Conservation (phyloP, 805 yeast species). For the Cyberlindnera subsufficiens region DNA sequence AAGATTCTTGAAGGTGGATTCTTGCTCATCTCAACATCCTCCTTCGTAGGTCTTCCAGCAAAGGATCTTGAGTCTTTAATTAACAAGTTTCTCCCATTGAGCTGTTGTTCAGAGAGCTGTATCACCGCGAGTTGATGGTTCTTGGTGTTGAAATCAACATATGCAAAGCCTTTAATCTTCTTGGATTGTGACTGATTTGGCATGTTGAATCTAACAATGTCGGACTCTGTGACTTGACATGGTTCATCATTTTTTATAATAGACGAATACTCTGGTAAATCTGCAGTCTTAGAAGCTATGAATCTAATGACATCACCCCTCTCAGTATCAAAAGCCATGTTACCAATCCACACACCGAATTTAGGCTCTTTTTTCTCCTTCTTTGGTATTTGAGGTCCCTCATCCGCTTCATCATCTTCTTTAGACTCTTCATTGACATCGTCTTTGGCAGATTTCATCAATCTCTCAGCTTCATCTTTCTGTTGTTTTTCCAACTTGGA, state of each 20-base stretch:
- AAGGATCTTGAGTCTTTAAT: slow-evolving; percentile 77
- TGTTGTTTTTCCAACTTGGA: slow-evolving; percentile 45
- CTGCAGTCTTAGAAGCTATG: slow-evolving; percentile 51
- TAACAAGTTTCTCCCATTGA: slow-evolving; percentile 81
- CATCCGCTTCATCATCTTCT: slow-evolving; percentile 10
- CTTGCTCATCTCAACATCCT: slow-evolving; percentile 46
- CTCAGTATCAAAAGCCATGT: slow-evolving; percentile 77
- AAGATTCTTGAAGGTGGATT: slow-evolving; percentile 86
- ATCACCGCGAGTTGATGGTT: slow-evolving; percentile 60
- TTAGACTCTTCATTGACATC: slow-evolving; percentile 9
- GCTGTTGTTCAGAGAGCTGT: slow-evolving; percentile 58
- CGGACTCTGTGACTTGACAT: slow-evolving; percentile 41
- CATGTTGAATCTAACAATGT: slow-evolving; percentile 70
- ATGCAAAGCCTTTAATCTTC: slow-evolving; percentile 81
- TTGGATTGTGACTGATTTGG: slow-evolving; percentile 56
- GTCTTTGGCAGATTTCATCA: slow-evolving; percentile 28
- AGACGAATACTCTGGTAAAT: slow-evolving; percentile 25
- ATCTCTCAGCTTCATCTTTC: slow-evolving; percentile 33
- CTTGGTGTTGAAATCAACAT: slow-evolving; percentile 67
- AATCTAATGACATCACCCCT: slow-evolving; percentile 68
- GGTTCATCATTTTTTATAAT: slow-evolving; percentile 25
- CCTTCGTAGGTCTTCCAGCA: slow-evolving; percentile 79
- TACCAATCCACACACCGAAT: slow-evolving; percentile 92
- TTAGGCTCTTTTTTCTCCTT: slow-evolving; percentile 36
- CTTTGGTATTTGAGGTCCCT: slow-evolving; percentile 10